Conservation (phyloP, 2,329 filamentous ascomycete genomes). For the Colletotrichum truncatum region DNA sequence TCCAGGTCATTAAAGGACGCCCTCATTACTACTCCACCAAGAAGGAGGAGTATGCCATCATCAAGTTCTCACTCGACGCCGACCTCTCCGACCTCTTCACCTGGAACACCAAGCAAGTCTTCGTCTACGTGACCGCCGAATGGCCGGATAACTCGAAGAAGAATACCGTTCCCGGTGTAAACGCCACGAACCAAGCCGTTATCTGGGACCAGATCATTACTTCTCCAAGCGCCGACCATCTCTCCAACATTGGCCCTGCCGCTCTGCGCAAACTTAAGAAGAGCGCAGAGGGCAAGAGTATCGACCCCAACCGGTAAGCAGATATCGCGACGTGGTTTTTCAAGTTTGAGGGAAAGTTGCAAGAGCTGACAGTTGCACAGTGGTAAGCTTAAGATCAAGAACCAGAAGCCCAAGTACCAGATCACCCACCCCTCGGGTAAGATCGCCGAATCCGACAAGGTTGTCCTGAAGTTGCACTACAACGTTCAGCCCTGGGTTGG, state of each 20-base stretch:
- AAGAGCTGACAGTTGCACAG: conserved; percentile 45
- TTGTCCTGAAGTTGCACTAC: conserved; percentile 86
- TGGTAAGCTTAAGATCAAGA: conserved; percentile 79
- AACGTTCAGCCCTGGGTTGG: conserved; percentile 99
- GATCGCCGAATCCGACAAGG: conserved; percentile 77
- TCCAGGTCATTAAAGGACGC: conserved; percentile 89
- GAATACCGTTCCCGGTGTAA: conserved; percentile 39
- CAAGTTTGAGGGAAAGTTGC: conserved; percentile 28
- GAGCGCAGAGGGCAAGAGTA: conserved; percentile 66
- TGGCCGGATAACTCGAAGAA: conserved; percentile 56
- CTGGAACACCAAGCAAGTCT: conserved; percentile 99
- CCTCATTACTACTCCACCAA: conserved; percentile 96
- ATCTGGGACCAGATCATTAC: conserved; percentile 98
- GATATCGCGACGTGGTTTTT: background rate
- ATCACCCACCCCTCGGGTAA: conserved; percentile 89
- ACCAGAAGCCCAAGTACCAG: conserved; percentile 95
- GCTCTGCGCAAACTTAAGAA: conserved; percentile 70
- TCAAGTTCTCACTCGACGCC: conserved; percentile 91
- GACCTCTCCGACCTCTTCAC: conserved; percentile 94
- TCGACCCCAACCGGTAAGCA: conserved; percentile 65
- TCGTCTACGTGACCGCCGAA: conserved; percentile 92
- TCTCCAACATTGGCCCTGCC: conserved; percentile 67
- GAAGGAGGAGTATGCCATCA: conserved; percentile 94
- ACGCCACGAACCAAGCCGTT: conserved; percentile 74
- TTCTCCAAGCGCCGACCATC: conserved; percentile 70